Conservation (phyloP, 139 green algal genomes). For the Yamagishiella unicocca region DNA sequence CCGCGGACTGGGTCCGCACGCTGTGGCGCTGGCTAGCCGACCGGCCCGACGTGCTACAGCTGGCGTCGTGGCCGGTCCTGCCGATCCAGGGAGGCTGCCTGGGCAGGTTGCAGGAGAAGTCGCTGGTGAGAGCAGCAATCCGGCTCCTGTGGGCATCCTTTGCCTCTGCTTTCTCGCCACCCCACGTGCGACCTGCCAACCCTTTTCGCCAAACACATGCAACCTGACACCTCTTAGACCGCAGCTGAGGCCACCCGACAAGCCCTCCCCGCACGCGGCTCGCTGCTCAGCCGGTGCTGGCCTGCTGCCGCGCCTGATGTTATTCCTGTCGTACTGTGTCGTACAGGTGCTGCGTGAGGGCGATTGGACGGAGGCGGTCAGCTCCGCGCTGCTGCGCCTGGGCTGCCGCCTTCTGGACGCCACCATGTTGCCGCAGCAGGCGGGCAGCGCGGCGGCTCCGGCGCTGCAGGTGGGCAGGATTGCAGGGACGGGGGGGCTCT, state of each 20-base stretch:
- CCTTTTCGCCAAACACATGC: too few species aligned
- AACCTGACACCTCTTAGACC: too few species aligned
- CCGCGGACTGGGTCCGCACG: slow-evolving; percentile 51
- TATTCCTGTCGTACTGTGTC: too few species aligned
- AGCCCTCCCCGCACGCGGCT: too few species aligned
- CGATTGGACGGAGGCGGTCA: slow-evolving; percentile 72
- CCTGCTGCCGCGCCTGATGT: too few species aligned
- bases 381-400: slow-evolving; percentile 58
- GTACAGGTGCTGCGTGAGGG: slow-evolving; percentile 66
- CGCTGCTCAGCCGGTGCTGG: too few species aligned
- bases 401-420: slow-evolving; percentile 67
- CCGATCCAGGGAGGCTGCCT: slow-evolving; percentile 63
- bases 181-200: too few species aligned
- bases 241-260: too few species aligned
- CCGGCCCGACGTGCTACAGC: slow-evolving; percentile 24
- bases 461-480: background rate
- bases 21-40: slow-evolving; percentile 62
- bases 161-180: too few species aligned
- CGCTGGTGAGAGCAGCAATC: slow-evolving; percentile 33
- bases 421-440: slow-evolving; percentile 19
- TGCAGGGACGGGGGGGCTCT: too few species aligned
- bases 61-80: slow-evolving; percentile 72
- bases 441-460: background rate
- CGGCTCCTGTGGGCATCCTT: too few species aligned
- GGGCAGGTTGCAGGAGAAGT: slow-evolving; percentile 35